These are phyloP conservation scores for Jackrogersella minutella DNA, from an alignment of 495 filamentous ascomycete genomes.

Conservation along the genomic window DNA sequence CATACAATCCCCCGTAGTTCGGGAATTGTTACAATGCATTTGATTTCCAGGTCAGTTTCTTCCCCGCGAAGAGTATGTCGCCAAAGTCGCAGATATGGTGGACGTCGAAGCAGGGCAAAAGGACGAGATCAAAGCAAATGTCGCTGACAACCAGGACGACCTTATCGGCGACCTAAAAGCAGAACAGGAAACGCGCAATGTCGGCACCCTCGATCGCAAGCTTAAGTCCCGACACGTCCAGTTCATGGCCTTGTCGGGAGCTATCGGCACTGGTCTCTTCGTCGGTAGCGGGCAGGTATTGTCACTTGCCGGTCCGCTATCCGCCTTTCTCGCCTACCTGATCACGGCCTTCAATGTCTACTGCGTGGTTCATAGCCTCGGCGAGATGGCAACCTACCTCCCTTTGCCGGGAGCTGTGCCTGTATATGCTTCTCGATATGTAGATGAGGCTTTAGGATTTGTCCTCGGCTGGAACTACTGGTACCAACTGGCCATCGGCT, in stretches of 20 bases:
- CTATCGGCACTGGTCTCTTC: constrained; percentile 65
- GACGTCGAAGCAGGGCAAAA: constrained; percentile 34
- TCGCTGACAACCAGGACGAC: constrained; percentile 29
- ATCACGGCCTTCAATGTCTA: constrained; percentile 47
- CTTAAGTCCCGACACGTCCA: constrained; percentile 67
- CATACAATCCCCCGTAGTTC: not conserved
- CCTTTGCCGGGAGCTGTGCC: constrained; percentile 59
- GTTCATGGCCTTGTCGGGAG: constrained; percentile 70
- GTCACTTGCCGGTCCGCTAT: constrained; percentile 49
- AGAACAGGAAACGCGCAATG: constrained; percentile 39
- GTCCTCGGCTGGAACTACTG: constrained; percentile 74
- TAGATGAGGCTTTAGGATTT: constrained; percentile 75
- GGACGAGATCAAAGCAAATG: constrained; percentile 16
- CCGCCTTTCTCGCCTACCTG: constrained; percentile 58
- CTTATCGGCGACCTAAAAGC: constrained; percentile 29
- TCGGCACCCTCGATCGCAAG: constrained; percentile 57
- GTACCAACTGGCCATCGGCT: constrained; percentile 48
- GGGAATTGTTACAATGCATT: not conserved
- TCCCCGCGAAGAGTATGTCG: not conserved
- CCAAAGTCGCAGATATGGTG: constrained; percentile 28
- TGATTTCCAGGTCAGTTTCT: not conserved
- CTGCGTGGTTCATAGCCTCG: constrained; percentile 50
- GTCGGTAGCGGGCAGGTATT: constrained; percentile 51
- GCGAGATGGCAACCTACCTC: constrained; percentile 69
- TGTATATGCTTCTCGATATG: constrained; percentile 72